Conservation (phyloP, 192 early-diverging fungal species). For the Coemansia umbellata region DNA sequence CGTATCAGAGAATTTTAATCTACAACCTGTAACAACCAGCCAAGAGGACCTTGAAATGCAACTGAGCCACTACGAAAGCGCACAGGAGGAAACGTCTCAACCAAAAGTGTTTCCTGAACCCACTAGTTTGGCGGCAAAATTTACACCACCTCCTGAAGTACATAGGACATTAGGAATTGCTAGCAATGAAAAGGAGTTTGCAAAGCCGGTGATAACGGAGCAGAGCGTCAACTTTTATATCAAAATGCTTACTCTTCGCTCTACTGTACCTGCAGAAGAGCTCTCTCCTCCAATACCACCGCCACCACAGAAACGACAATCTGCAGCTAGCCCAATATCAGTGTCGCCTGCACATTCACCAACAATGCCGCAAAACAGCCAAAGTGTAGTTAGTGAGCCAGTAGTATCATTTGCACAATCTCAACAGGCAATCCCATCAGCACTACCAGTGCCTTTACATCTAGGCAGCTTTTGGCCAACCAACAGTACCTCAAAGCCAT, state of each 20-base stretch:
- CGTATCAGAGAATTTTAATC: no score
- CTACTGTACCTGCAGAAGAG: constrained; percentile 11
- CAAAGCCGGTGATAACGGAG: constrained; percentile 21
- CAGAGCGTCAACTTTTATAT: constrained; percentile 20
- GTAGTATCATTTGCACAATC: no score
- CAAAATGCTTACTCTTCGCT: constrained; percentile 28
- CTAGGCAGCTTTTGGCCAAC: constrained; percentile 19
- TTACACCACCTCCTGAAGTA: neutral
- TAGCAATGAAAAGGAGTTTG: neutral
- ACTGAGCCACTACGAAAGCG: neutral
- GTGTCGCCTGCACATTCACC: no score
- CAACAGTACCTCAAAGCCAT: neutral
- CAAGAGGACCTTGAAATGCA: neutral
- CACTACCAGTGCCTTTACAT: neutral
- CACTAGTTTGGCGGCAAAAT: neutral
- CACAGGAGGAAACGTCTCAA: neutral
- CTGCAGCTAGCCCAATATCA: no score
- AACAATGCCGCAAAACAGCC: no score
- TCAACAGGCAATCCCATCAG: no score
- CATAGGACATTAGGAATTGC: constrained; percentile 7
- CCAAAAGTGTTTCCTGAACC: neutral
- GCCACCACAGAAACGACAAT: neutral
- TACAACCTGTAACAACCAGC: neutral
- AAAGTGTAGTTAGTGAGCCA: no score
- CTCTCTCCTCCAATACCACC: constrained; percentile 15